A percentile compares a stretch with the other conserved stretches of the same genome.
Evolutionary conservation across 2,329 filamentous ascomycete genomes (phyloP).

Genomic region (Cryphonectria nitschkei): DNA sequence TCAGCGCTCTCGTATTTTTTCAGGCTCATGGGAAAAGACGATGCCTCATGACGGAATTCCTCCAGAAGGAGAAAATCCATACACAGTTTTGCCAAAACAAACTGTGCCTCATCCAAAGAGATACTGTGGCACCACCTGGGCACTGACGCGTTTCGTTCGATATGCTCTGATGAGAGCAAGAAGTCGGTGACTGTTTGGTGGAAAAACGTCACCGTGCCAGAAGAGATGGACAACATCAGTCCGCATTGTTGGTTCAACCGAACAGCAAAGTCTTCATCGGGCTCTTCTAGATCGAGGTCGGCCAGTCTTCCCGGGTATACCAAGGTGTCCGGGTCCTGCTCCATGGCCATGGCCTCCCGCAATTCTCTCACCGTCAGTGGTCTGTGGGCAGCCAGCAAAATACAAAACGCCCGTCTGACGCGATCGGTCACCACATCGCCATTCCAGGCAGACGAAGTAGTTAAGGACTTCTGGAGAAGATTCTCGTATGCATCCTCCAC

Average conservation of each 20-base stretch:
- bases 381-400: conserved; percentile 4
- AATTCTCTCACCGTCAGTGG: not conserved
- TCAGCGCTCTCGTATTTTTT: not conserved
- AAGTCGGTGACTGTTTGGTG: conserved; percentile 9
- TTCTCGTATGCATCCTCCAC: not conserved
- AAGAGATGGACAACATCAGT: not conserved
- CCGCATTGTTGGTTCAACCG: conserved; percentile 2
- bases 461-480: not conserved
- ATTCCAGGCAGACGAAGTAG: not conserved
- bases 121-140: not conserved
- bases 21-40: not conserved
- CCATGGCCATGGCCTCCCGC: not conserved
- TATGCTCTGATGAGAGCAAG: not conserved
- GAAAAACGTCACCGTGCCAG: conserved; percentile 3
- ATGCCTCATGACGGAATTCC: not conserved
- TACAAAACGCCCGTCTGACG: conserved; percentile 2
- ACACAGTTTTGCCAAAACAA: not conserved
- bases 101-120: not conserved
- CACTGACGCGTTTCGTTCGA: not conserved
- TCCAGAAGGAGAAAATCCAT: not conserved
- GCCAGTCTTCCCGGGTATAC: not conserved
- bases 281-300: not conserved
- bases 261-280: not conserved
- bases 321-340: not conserved
- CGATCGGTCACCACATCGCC: not conserved